Percentiles rank a stretch among this genome's conserved stretches.
Conservation (phyloP, 2,329 filamentous ascomycete genomes). For the Rhynchosporium agropyri region DNA sequence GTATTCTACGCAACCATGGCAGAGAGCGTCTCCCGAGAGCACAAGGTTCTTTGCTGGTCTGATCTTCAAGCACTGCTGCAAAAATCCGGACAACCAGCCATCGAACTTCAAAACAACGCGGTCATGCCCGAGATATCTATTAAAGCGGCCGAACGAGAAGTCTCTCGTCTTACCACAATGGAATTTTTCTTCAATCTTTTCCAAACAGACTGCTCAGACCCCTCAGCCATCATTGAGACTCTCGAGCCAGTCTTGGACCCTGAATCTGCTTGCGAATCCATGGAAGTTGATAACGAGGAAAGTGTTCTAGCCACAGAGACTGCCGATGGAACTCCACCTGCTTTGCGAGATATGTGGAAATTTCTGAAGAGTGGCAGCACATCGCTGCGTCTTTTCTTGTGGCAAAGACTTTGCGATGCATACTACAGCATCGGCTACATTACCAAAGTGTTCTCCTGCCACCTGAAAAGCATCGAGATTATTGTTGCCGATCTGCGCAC, state of each 20-base stretch:
- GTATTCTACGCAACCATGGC: slow-evolving; percentile 62
- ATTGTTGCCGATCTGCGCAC: slow-evolving; percentile 71
- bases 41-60: slow-evolving; percentile 62
- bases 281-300: slow-evolving; percentile 26
- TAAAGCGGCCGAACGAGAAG: slow-evolving; percentile 83
- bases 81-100: slow-evolving; percentile 50
- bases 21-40: slow-evolving; percentile 57
- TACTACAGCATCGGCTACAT: slow-evolving; percentile 83
- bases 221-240: slow-evolving; percentile 83
- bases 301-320: slow-evolving; percentile 20
- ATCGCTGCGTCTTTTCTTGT: slow-evolving; percentile 82
- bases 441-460: slow-evolving; percentile 87
- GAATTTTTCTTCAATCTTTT: slow-evolving; percentile 95
- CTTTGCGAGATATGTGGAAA: slow-evolving; percentile 76
- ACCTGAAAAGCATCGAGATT: slow-evolving; percentile 82
- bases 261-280: slow-evolving; percentile 51
- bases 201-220: slow-evolving; percentile 77
- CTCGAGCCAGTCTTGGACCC: slow-evolving; percentile 90
- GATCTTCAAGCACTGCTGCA: slow-evolving; percentile 61
- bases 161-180: slow-evolving; percentile 91
- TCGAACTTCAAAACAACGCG: slow-evolving; percentile 78
- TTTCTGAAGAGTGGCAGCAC: slow-evolving; percentile 83
- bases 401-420: slow-evolving; percentile 87
- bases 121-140: slow-evolving; percentile 86
- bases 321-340: slow-evolving; percentile 37